Conservation (phyloP, 257 asterid species). For the Primulina tabacum region DNA sequence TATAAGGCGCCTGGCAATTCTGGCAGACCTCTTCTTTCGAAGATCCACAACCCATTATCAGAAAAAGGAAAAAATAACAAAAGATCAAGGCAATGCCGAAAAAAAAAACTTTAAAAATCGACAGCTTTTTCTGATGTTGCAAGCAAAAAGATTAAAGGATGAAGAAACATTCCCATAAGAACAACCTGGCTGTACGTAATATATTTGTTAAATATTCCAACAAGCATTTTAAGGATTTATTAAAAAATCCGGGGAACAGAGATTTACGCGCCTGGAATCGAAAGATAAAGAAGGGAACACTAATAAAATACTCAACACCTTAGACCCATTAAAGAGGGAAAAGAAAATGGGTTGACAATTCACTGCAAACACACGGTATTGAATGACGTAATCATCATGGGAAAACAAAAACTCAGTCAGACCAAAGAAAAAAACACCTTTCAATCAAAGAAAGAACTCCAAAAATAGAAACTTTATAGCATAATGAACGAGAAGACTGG, state of each 20-base stretch:
- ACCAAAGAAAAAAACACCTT: background rate
- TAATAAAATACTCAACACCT: constrained; percentile 22
- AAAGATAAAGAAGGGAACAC: constrained; percentile 3
- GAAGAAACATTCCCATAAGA: constrained; percentile 48
- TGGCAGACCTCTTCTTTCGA: constrained; percentile 64
- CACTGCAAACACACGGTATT: constrained; percentile 31
- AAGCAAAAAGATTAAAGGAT: constrained; percentile 34
- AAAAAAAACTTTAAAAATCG: constrained; percentile 6
- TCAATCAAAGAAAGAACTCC: constrained; percentile 16
- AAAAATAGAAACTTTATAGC: constrained; percentile 1
- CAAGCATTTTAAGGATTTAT: constrained; percentile 20
- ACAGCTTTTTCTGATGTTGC: constrained; percentile 16
- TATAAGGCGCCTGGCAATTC: constrained; percentile 53
- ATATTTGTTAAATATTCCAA: constrained; percentile 40
- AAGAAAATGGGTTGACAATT: constrained; percentile 5
- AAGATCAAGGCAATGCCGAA: background rate
- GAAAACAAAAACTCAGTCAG: constrained; percentile 13
- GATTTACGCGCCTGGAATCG: constrained; percentile 30
- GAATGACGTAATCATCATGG: constrained; percentile 18
- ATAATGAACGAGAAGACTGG: constrained; percentile 23
- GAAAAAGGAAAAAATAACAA: constrained; percentile 5
- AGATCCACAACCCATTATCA: constrained; percentile 75
- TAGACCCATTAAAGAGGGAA: constrained; percentile 21
- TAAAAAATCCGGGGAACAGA: constrained; percentile 29
- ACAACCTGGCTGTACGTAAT: constrained; percentile 39